phyloP scores from a whole-genome alignment of 1,284 basidiomycete species.

The Pseudozyma pruni region DNA sequence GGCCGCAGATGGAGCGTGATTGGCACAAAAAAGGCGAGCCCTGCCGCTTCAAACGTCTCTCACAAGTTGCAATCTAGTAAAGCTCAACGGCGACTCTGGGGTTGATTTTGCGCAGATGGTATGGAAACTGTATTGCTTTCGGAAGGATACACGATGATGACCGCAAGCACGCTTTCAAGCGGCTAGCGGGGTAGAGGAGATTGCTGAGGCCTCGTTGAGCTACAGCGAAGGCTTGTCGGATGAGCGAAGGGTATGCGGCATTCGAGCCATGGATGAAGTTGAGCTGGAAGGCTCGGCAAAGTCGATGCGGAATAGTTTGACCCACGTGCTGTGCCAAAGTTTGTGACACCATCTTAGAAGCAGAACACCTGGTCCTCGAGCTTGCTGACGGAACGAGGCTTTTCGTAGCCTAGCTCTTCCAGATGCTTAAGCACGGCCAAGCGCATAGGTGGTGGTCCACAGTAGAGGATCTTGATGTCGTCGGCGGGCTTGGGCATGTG shows the following conservation, averaged over 20 bases:
- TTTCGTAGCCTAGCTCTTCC: conserved; percentile 84
- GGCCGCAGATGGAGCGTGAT: too few relatives aligned
- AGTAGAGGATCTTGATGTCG: conserved; percentile 69
- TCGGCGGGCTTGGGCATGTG: conserved; percentile 61
- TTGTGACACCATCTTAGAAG: conserved; percentile 43
- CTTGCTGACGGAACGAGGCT: conserved; percentile 79
- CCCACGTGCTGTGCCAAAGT: too few relatives aligned
- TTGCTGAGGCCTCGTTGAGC: neutral
- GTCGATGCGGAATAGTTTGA: too few relatives aligned
- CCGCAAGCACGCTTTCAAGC: too few relatives aligned
- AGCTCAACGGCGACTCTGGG: too few relatives aligned
- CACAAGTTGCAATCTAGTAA: too few relatives aligned
- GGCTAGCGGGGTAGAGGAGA: neutral
- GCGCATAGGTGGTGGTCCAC: conserved; percentile 92
- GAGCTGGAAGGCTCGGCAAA: too few relatives aligned
- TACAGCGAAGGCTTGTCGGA: neutral
- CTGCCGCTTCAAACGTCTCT: too few relatives aligned
- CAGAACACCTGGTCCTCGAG: conserved; percentile 61
- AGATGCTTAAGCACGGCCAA: conserved; percentile 96
- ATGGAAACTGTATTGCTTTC: conserved; percentile 5
- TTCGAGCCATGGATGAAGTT: too few relatives aligned
- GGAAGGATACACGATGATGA: neutral
- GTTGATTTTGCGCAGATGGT: too few relatives aligned
- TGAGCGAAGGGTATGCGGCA: too few relatives aligned
- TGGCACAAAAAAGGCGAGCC: too few relatives aligned